Evolutionary conservation across 2,329 filamentous ascomycete genomes (phyloP), one percentile per base, ranked within the genome.

Genomic region (Aaosphaeria pasadenensis): DNA sequence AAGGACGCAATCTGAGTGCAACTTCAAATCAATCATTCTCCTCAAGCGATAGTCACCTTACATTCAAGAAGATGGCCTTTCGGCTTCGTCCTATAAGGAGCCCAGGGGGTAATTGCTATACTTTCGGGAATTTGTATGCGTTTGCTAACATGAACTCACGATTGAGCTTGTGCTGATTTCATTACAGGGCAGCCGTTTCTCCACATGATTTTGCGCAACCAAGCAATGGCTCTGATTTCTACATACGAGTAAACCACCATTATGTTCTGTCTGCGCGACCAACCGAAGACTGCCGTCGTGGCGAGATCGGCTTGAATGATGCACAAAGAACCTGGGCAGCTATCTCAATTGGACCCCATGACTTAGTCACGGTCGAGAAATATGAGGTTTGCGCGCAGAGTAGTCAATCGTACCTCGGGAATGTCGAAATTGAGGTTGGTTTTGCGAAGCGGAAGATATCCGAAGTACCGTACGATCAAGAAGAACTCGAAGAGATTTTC

Each of bases 271-370:
- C 88, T 11, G 91, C 88, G 11, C 81, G 84, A 42, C 87, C 88
- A 4, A 78, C 85, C 1, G 80, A 84, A 40, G 80, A 83, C 2
- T 91, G 95, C 47, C 84, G 83, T 2, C 78, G 78, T 30, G 91
- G 92, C 29, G 81, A 81, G 54, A 95, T 96, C 66, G 86, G 88
- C 58, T 77, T 97, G 60, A 91, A 89, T 7, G 90, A 95, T 58
- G 84, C 87, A 6, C 92, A 97, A 71, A 79, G 94, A 63, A 87
- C 85, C 59, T 99, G 94, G 94, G 87, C 88, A 49, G 80, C 84
- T 43, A 86, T 96, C 54, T 87, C 87, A 48, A 80, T 95, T 68
- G 69, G 68, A 13, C 70, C 70, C 5, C 86, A 84, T 60, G 91
- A 96, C 67, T 72, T 80, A 30, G 82, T 96, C 38, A 77, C 80